phyloP scores from a whole-genome alignment of 2,329 filamentous ascomycete genomes.

The Trichoderma atrobrunneum region DNA sequence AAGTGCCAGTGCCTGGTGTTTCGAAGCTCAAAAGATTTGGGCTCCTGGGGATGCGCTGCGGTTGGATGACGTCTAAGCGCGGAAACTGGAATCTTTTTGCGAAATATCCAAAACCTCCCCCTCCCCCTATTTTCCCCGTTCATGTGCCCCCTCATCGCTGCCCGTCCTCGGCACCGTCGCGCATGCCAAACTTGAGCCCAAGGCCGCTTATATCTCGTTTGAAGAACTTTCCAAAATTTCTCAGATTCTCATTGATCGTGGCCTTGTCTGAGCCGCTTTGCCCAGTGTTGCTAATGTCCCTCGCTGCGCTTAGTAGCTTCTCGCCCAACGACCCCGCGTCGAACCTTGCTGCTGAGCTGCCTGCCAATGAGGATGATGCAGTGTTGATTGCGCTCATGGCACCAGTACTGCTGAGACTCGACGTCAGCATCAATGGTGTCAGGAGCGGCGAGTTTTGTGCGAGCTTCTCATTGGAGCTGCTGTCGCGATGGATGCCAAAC shows the following conservation, averaged over 20 bases:
- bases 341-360: constrained; percentile 55
- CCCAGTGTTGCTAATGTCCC: constrained; percentile 67
- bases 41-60: not conserved
- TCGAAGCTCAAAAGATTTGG: not conserved
- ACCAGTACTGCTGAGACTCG: constrained; percentile 36
- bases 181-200: constrained; percentile 68
- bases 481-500: constrained; percentile 76
- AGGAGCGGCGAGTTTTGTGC: constrained; percentile 68
- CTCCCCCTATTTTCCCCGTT: not conserved
- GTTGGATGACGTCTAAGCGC: not conserved
- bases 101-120: constrained; percentile 1
- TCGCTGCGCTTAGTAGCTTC: constrained; percentile 81
- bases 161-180: constrained; percentile 37
- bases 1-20: not conserved
- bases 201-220: constrained; percentile 78
- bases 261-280: constrained; percentile 54
- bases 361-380: constrained; percentile 41
- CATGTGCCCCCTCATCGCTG: constrained; percentile 21
- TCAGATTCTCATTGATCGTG: constrained; percentile 88
- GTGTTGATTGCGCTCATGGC: constrained; percentile 40
- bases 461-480: constrained; percentile 67
- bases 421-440: constrained; percentile 58
- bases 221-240: constrained; percentile 96
- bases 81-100: not conserved
- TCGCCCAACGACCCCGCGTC: constrained; percentile 81